Evolutionary conservation across 371 early-diverging fungal genomes (phyloP).

Genomic region (Saksenaea vasiformis): DNA sequence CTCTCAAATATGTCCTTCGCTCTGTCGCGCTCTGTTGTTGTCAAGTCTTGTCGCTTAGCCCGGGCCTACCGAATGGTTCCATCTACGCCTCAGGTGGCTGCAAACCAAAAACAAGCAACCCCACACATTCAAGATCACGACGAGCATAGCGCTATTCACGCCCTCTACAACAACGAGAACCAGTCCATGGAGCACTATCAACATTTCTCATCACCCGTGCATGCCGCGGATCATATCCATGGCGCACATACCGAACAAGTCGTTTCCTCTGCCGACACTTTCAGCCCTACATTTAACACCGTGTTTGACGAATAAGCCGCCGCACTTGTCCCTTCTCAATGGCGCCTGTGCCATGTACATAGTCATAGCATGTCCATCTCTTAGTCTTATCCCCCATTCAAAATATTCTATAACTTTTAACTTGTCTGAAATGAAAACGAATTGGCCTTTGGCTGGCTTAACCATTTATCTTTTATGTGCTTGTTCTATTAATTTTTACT

Average conservation of each 20-base stretch:
- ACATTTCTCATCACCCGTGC: neutral
- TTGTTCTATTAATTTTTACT: too few relatives aligned
- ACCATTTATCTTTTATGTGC: too few relatives aligned
- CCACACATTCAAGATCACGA: neutral
- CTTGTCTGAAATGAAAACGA: too few relatives aligned
- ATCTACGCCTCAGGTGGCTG: neutral
- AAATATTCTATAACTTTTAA: too few relatives aligned
- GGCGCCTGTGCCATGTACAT: neutral
- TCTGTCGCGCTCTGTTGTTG: neutral
- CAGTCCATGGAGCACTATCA: conserved; percentile 14
- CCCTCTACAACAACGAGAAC: conserved; percentile 27
- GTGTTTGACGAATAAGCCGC: conserved; percentile 29
- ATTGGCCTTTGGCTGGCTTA: too few relatives aligned
- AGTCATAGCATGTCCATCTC: neutral
- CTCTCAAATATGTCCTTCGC: neutral
- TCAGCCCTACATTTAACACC: conserved; percentile 27
- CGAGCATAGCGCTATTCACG: conserved; percentile 19
- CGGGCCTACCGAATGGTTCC: conserved; percentile 4
- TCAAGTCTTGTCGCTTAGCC: neutral
- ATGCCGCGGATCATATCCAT: conserved; percentile 4
- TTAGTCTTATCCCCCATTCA: neutral
- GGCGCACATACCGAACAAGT: neutral
- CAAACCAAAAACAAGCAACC: neutral
- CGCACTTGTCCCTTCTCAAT: neutral
- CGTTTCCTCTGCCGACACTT: conserved; percentile 9